phyloP scores from a whole-genome alignment of 495 filamentous ascomycete genomes.

The Aspergillus ostianus region DNA sequence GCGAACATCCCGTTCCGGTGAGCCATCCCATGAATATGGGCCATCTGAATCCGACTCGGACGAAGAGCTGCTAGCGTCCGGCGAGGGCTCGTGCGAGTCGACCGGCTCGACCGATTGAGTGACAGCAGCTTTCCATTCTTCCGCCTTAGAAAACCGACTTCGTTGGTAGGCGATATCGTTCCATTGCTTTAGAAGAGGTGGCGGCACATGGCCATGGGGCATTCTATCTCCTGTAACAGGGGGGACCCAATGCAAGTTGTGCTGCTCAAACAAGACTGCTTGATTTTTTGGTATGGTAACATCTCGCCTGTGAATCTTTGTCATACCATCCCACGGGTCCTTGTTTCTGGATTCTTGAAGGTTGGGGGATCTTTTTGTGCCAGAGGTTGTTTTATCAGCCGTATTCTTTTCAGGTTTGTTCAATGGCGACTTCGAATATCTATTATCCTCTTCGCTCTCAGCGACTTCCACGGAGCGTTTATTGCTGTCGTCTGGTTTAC shows the following conservation, averaged over 20 bases:
- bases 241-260: conserved; percentile 46
- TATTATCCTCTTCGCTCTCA: background rate
- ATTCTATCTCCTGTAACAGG: conserved; percentile 23
- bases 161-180: conserved; percentile 38
- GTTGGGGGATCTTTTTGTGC: background rate
- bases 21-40: conserved; percentile 14
- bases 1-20: conserved; percentile 8
- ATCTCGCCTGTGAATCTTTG: conserved; percentile 42
- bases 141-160: conserved; percentile 4
- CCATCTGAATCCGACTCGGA: conserved; percentile 10
- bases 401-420: background rate
- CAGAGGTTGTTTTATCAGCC: conserved; percentile 3
- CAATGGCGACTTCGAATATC: background rate
- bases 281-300: conserved; percentile 61
- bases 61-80: conserved; percentile 2
- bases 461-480: background rate
- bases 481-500: background rate
- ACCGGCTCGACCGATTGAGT: conserved; percentile 8
- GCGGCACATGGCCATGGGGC: conserved; percentile 37
- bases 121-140: background rate
- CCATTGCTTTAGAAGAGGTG: conserved; percentile 32
- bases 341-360: background rate
- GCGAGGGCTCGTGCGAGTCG: conserved; percentile 7
- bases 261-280: conserved; percentile 52
- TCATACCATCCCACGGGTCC: conserved; percentile 40